Conservation (phyloP, 345 rosid genomes). For the Sisymbrium irio region DNA sequence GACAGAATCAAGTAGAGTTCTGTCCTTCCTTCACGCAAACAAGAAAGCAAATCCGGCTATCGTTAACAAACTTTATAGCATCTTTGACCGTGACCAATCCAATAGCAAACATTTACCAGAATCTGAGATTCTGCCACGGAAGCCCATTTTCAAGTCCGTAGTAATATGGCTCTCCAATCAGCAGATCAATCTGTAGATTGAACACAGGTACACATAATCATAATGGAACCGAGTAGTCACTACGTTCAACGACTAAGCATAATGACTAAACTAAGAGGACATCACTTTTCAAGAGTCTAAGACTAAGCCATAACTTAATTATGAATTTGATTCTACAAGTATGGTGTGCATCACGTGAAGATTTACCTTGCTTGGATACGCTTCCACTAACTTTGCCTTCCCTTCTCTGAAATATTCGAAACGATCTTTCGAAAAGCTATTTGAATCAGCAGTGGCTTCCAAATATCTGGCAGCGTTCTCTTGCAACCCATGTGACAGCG, state of each 20-base stretch:
- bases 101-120: constrained; percentile 56
- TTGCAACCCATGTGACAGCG: constrained; percentile 73
- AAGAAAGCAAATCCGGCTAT: constrained; percentile 11
- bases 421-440: constrained; percentile 55
- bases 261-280: not conserved
- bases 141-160: constrained; percentile 71
- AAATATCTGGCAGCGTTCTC: constrained; percentile 58
- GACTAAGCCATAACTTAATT: not conserved
- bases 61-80: not conserved
- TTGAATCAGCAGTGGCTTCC: constrained; percentile 57
- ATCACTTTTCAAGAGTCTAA: constrained; percentile 3
- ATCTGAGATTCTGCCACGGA: constrained; percentile 92
- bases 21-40: constrained; percentile 60
- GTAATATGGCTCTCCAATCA: constrained; percentile 88
- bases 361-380: constrained; percentile 54
- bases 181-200: constrained; percentile 62
- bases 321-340: not conserved
- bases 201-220: not conserved
- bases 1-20: constrained; percentile 61
- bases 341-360: not conserved
- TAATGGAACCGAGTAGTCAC: not conserved
- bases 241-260: not conserved
- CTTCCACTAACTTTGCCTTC: constrained; percentile 43
- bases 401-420: constrained; percentile 48
- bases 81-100: constrained; percentile 1